Evolutionary conservation across 805 yeast genomes (phyloP), one percentile per base, ranked within the genome.

Genomic region (Kodamaea kaohsiungensis): DNA sequence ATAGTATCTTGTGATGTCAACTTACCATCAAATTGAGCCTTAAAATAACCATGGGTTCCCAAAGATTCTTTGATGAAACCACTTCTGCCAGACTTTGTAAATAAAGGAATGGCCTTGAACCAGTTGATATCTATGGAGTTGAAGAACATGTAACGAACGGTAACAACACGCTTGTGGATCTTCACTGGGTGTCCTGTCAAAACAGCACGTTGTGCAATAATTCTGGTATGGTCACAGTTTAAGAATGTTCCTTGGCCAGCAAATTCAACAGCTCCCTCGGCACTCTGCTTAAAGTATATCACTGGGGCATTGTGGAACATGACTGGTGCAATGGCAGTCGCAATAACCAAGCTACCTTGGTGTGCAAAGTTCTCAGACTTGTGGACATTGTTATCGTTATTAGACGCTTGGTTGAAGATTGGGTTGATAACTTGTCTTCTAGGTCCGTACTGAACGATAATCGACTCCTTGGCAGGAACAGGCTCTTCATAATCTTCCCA

Each of bases 1-100:
- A 95, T 85, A 12, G 89, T 86, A 71, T 95, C 99, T 73, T 92
- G 98, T 0, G 97, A 88, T 51, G 88, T 85, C 64, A 96, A 76
- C 65, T 87, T 89, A 55, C 92, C 93, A 67, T 95, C 98, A 64
- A 95, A 95, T 7, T 89, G 88, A 19, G 98, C 97, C 75, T 95
- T 95, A 83, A 88, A 92, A 77, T 93, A 91, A 59, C 99, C 99
- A 69, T 95, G 99, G 1, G 99, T 95, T 74, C 99, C 99, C 76
- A 95, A 79, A 67, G 92, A 84, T 69, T 93, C 98, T 72, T 90
- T 93, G 68, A 96, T 93, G 70, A 88, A 88, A 53, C 99, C 99
- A 17, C 91, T 80, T 70, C 98, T 85, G 49, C 99, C 99, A 63
- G 86, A 81, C 69, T 89, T 91, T 43, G 98, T 92, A 71, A 91